Evolutionary conservation across 148 eudicot species (phyloP), one percentile per base, ranked within the genome.

Genomic region (Pouteria glomerata): DNA sequence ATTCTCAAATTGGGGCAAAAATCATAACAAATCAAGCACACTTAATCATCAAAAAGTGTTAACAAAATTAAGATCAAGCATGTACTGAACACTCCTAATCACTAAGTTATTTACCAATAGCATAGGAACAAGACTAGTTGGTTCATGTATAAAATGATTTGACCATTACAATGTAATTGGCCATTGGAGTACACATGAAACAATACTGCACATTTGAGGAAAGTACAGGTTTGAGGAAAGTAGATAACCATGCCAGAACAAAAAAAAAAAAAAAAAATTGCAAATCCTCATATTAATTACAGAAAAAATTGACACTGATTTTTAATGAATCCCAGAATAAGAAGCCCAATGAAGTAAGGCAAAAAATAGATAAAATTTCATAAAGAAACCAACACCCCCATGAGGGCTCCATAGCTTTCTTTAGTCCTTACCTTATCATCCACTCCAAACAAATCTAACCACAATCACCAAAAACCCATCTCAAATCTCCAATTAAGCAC

Each of bases 291-390:
- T 57, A 35, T n/a, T n/a, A n/a, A n/a, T n/a, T 57, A 13, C 24
- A 21, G 55, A 27, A 57, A 15, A 21, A 73, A 57, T 55, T 42
- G 44, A 21, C 6, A 63, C 81, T 37, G 7, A 95, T 97, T 97
- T 91, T 95, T 95, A 60, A 95, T 67, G 65, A 81, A 66, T 52
- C 97, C 98, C 52, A 95, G 89, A 77, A 95, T 72, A 58, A 95
- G 92, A 82, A 95, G 96, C 18, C 93, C 98, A 71, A 85, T 76
- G 68, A 95, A 95, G 78, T 47, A 89, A 33, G 97, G 98, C 78
- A 95, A 78, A 85, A 95, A 95, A 23, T 82, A 74, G 26, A 95
- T 52, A 74, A 95, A 88, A 69, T 79, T 85, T 88, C 91, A 85
- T 35, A 89, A 34, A 81, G 86, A 85, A 78, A 85, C 73, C 84